Evolutionary conservation across 768 basidiomycete species (phyloP).

Genomic region (Mycena indigotica): DNA sequence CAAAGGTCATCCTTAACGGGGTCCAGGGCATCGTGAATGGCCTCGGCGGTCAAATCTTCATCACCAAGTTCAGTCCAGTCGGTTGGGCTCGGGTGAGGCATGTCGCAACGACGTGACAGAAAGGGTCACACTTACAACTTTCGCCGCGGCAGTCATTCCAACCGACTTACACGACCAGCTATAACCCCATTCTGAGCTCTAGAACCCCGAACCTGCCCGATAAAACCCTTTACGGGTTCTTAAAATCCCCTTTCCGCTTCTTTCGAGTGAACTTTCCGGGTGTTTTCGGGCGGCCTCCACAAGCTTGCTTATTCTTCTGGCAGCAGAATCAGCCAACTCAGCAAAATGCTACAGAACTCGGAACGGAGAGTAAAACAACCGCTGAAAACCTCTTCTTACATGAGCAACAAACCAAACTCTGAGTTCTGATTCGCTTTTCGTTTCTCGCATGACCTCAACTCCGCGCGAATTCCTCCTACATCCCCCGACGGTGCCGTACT

Average conservation of each 20-base stretch:
- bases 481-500: neutral
- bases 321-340: too few relatives aligned
- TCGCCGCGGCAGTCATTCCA: too few relatives aligned
- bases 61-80: constrained; percentile 63
- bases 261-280: neutral
- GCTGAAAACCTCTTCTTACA: too few relatives aligned
- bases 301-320: too few relatives aligned
- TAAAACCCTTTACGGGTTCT: constrained; percentile 11
- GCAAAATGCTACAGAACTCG: too few relatives aligned
- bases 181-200: too few relatives aligned
- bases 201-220: too few relatives aligned
- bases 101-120: neutral
- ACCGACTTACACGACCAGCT: too few relatives aligned
- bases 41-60: constrained; percentile 55
- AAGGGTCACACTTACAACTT: neutral
- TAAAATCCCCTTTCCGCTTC: too few relatives aligned
- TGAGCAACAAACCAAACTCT: too few relatives aligned
- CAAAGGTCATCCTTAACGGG: constrained; percentile 69
- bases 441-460: neutral
- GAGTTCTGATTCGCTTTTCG: too few relatives aligned
- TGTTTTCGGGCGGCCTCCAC: neutral
- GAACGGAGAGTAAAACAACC: too few relatives aligned
- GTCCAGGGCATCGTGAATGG: constrained; percentile 49
- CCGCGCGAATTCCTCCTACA: neutral
- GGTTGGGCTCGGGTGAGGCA: constrained; percentile 40